phyloP scores from a whole-genome alignment of 2,329 filamentous ascomycete species.

The Alternaria alternata region DNA sequence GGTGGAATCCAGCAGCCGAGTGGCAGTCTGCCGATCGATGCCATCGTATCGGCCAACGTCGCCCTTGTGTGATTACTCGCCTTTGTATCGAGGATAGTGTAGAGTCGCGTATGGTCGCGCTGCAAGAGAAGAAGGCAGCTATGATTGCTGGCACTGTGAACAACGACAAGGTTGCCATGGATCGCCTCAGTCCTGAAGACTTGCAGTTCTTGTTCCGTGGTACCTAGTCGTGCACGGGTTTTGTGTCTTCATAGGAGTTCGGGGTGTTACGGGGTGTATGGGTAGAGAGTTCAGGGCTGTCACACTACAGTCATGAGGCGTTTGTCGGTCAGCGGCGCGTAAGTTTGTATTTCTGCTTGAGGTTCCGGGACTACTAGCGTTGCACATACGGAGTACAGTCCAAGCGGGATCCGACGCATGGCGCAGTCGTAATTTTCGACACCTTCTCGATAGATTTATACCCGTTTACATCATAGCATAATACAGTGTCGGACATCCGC shows the following conservation, averaged over 20 bases:
- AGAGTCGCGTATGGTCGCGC: conserved; percentile 90
- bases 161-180: conserved; percentile 87
- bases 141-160: conserved; percentile 99
- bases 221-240: conserved; percentile 49
- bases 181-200: conserved; percentile 88
- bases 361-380: background rate
- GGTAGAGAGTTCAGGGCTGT: background rate
- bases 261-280: background rate
- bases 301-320: conserved; percentile 10
- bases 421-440: background rate
- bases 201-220: conserved; percentile 97
- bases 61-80: conserved; percentile 92
- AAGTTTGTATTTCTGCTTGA: background rate
- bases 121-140: conserved; percentile 98
- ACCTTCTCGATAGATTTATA: background rate
- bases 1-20: conserved; percentile 99
- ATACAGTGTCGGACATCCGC: background rate
- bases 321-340: background rate
- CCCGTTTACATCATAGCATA: background rate
- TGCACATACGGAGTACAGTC: background rate
- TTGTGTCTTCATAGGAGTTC: background rate
- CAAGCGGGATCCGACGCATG: background rate
- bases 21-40: conserved; percentile 91
- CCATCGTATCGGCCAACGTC: conserved; percentile 93
- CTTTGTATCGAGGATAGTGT: conserved; percentile 97